Base-by-base conservation (phyloP, 139 green algal species). In the Mesotaenium endlicherianum region DNA sequence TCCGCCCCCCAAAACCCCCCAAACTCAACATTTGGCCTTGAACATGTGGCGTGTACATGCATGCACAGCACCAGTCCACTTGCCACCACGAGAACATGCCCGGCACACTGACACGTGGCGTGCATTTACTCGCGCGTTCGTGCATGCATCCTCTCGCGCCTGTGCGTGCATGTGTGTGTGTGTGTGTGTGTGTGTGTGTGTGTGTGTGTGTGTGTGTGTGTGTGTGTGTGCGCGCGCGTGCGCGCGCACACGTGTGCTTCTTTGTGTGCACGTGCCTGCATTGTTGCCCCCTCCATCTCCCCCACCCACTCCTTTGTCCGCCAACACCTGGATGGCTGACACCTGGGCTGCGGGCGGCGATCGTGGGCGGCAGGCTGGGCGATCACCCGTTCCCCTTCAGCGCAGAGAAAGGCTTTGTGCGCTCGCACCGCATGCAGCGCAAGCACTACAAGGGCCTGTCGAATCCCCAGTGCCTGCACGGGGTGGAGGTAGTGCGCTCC, bases 401-500 rank as follows among this genome's bases (percentile, higher is more conserved):
- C 41, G 44, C 45, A 20, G 70, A 75, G 41, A 85, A 72, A 26
- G 81, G 81, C 0, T 83, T 84, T 60, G 39, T 60, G 39, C 57
- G 81, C 36, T 78, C 55, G n/a, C 81, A 87, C 47, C 69, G 80
- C 70, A 86, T 87, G 71, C 81, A 87, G 70, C 44, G 81, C 36
- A 87, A 87, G 45, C 70, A 85, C 1, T 87, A 87, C 81, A 83
- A 75, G 44, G 81, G 81, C 26, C 74, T 87, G 39, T 69, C 81
- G 8, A 87, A 87, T 50, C 81, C 81, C 0, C 81, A 87, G 70
- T 87, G 81, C 74, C 67, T 87, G 1, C 81, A 87, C n/a, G 81
- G 81, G 11, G 40, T 87, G n/a, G 20, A 85, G 20, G 39, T 75
- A 30, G 36, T 79, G 47, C 45, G 45, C 39, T 30, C 53, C 14